Evolutionary conservation across 2,329 filamentous ascomycete genomes (phyloP).

Genomic region (Botrytis pseudocinerea): DNA sequence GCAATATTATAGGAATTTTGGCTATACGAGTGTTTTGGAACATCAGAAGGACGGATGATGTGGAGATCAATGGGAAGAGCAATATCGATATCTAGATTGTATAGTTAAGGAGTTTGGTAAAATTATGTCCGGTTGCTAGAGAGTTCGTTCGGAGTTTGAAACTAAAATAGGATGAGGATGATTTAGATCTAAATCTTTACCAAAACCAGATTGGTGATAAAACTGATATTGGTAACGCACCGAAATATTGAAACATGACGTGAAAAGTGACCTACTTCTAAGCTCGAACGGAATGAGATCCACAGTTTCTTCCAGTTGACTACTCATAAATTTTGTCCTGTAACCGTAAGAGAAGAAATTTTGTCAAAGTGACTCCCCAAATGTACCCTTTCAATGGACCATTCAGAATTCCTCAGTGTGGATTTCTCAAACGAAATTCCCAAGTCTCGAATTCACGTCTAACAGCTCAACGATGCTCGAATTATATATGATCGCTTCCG

Average conservation of each 20-base stretch:
- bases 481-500: not conserved
- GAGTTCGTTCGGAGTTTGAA: not conserved
- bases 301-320: not conserved
- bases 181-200: not conserved
- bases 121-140: not conserved
- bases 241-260: fast-evolving
- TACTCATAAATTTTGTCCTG: not conserved
- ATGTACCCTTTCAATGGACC: too few relatives aligned
- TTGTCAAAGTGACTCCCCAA: not conserved
- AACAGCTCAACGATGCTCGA: too few relatives aligned
- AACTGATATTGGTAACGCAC: not conserved
- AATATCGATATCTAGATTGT: not conserved
- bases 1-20: not conserved
- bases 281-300: not conserved
- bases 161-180: not conserved
- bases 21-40: not conserved
- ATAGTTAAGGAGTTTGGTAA: not conserved
- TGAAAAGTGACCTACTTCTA: not conserved
- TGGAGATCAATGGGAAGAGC: not conserved
- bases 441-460: not conserved
- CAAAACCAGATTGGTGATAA: too few relatives aligned
- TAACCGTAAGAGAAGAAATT: too few relatives aligned
- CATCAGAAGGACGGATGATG: not conserved
- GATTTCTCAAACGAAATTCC: not conserved
- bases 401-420: not conserved